Evolutionary conservation across 352 stramenopile genomes (phyloP).

Genomic region (Globisporangium mamillatum): DNA sequence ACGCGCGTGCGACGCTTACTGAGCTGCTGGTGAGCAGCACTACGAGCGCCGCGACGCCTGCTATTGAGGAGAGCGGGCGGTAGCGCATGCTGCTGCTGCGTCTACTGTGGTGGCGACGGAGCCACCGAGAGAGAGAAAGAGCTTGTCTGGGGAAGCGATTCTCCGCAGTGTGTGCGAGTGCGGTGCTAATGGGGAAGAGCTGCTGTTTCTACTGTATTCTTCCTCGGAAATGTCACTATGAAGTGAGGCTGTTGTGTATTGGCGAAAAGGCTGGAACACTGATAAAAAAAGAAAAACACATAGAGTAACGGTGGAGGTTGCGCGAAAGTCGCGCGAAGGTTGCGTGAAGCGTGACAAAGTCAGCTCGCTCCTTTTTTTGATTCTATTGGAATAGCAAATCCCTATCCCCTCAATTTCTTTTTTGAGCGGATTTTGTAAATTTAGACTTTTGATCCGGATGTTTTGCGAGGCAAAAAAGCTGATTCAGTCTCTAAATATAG

Average conservation of each 20-base stretch:
- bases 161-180: not conserved
- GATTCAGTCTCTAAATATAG: not conserved
- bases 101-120: not conserved
- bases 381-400: not conserved
- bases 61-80: not conserved
- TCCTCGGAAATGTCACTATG: not conserved
- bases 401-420: not conserved
- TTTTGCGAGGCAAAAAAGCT: too few species aligned
- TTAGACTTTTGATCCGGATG: not conserved
- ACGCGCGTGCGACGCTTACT: constrained; percentile 5
- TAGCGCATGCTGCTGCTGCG: not conserved
- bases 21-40: not conserved
- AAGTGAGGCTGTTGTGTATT: not conserved
- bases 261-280: not conserved
- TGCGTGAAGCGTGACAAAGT: constrained; percentile 5
- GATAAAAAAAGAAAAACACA: not conserved
- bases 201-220: too few species aligned
- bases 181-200: not conserved
- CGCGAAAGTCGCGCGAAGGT: not conserved
- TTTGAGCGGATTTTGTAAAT: not conserved
- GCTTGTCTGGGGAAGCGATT: not conserved
- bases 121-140: not conserved
- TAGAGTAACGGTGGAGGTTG: not conserved
- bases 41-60: not conserved
- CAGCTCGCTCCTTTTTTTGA: not conserved